Conservation (phyloP, 192 early-diverging fungal species). For the Hyaloraphidium curvatum region DNA sequence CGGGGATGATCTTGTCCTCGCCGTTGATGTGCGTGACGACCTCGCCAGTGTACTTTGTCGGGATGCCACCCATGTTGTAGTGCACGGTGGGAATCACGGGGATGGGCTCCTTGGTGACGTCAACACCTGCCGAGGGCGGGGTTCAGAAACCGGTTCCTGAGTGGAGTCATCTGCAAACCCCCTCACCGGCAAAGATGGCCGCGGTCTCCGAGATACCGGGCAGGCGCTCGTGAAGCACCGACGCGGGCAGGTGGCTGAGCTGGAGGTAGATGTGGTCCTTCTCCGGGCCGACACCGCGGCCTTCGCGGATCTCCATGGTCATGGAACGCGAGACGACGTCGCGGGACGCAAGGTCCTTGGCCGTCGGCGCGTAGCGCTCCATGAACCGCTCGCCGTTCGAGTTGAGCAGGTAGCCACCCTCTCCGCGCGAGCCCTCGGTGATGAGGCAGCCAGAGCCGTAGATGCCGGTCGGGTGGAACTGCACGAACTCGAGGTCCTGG, state of each 20-base stretch:
- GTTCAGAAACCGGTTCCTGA: neutral
- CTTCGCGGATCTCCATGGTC: constrained; percentile 95
- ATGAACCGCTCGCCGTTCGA: constrained; percentile 94
- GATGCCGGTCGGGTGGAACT: constrained; percentile 99
- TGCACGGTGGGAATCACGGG: constrained; percentile 97
- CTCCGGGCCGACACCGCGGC: constrained; percentile 88
- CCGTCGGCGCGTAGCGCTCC: constrained; percentile 97
- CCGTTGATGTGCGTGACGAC: constrained; percentile 62
- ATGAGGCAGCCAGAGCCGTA: constrained; percentile 96
- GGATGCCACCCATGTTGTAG: constrained; percentile 99
- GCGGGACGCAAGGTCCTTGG: constrained; percentile 94
- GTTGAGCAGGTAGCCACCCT: constrained; percentile 95
- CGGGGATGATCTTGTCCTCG: constrained; percentile 79
- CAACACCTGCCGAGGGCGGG: constrained; percentile 37
- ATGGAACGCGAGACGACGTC: constrained; percentile 98
- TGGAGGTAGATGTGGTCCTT: constrained; percentile 94
- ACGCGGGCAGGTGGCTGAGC: constrained; percentile 82
- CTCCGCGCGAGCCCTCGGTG: constrained; percentile 90
- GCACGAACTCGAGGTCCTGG: constrained; percentile 97
- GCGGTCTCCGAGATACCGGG: constrained; percentile 99
- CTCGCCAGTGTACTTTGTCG: constrained; percentile 91
- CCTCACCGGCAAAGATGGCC: constrained; percentile 78
- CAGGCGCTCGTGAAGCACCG: constrained; percentile 75
- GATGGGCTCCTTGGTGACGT: constrained; percentile 99
- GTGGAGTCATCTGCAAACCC: neutral